Evolutionary conservation across 2,329 filamentous ascomycete species (phyloP), one percentile per base, ranked within the genome.

Genomic region (Aciculosporium take): DNA sequence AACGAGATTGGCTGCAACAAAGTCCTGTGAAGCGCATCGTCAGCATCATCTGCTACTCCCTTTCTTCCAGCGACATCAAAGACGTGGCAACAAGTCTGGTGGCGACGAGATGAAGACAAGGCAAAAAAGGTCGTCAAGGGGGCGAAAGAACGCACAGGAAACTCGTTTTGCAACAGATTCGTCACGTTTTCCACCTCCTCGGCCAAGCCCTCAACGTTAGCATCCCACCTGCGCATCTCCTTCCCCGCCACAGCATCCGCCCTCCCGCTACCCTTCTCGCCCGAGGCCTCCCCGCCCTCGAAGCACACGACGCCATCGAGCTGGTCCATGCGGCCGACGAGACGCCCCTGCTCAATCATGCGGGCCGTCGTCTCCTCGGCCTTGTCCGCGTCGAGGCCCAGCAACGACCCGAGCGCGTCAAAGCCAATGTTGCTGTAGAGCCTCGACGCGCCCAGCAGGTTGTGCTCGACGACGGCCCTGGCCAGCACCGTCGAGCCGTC

Each of bases 381-480:
- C 58, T 80, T 82, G 39, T 84, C 83, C 0, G 76, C 76, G 44
- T 84, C 76, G 4, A 95, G 70, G 0, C 84, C 87, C 12, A 98
- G 67, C 29, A 95, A 71, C 30, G 71, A 65, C 0, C 81, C 91
- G 1, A 98, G 70, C 21, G 79, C 79, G 43, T 83, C 79, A 50
- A 86, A 79, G 4, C 71, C 69, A 46, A 89, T 88, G 56, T 89
- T 89, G 52, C 69, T 75, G 60, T 87, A 91, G 13, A 91, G 65
- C 37, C 77, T 74, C 35, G 86, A 94, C 2, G 82, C 84, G 17
- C 81, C 87, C 18, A 95, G 76, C 13, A 98, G 69, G 58, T 98
- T 98, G 65, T 98, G 91, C 64, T 98, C 91, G 15, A 95, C 79
- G 8, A 98, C 85, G 6, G 91, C 91, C 59, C 86, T 89, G 53